Base-by-base conservation (phyloP, 2,329 filamentous ascomycete species). In the Apiospora aurea region DNA sequence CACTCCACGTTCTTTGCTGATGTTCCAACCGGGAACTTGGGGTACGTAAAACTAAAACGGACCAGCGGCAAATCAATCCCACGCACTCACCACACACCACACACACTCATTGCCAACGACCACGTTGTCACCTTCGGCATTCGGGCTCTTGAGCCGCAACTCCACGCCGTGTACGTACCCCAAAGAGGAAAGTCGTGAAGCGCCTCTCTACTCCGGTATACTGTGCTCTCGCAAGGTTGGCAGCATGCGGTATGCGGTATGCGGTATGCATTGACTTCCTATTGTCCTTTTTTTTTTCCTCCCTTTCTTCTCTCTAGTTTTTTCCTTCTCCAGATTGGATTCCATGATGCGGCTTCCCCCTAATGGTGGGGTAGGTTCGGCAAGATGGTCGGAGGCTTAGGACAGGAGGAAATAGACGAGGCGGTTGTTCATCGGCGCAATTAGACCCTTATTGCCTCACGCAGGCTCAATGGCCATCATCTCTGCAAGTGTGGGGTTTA, bases 301-400 rank as follows among this genome's bases (percentile, higher is more conserved):
- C 26, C 4, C 26, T n/a, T 41, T 41, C 24, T 41, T 43, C 34
- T 53, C 47, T 24, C 7, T 14, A 6, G 18, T 41, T 41, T 49
- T 29, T 29, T 14, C 34, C 57, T 64, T 64, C 34, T 64, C 57
- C 57, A 64, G 57, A 41, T 21, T 64, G 18, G 57, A 18, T 41
- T 29, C 29, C 7, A 64, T 41, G 34, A 64, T 64, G 57, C 57
- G 34, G 57, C 34, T 64, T 34, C n/a, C 57, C 57, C 21, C 57
- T 64, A n/a, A 38, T 69, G 47, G 68, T 69, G 68, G 68, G 47
- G 47, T 41, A 24, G 57, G 57, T 44, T 69, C 68, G 68, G 68
- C 68, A 69, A 69, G 46, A 69, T 69, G 68, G 68, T 69, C 68
- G 68, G 68, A 47, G 68, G 46, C 68, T 69, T 69, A 53, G 49